These are phyloP conservation scores for Cladosporium sp. DNA, from an alignment of 2,329 filamentous ascomycete genomes.

Conservation along the genomic window DNA sequence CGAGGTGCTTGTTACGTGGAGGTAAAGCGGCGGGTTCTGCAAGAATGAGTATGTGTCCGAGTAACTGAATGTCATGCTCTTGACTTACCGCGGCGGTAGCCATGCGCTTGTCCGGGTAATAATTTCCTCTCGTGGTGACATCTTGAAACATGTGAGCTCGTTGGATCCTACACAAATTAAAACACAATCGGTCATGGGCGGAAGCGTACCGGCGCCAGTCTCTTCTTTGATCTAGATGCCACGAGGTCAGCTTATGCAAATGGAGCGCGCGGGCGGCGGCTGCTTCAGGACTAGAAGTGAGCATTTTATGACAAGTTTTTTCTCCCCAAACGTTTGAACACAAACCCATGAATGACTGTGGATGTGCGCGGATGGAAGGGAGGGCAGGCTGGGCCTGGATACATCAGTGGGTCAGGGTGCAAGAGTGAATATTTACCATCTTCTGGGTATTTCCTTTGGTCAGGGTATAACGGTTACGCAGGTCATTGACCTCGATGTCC, in stretches of 20 bases:
- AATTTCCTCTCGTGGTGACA: conserved; percentile 96
- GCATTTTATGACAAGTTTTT: conserved; percentile 33
- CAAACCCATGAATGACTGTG: conserved; percentile 22
- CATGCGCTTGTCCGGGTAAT: conserved; percentile 97
- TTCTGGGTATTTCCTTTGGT: conserved; percentile 97
- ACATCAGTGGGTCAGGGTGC: conserved; percentile 54
- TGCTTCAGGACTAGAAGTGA: conserved; percentile 41
- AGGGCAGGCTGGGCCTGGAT: conserved; percentile 37
- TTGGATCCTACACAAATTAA: conserved; percentile 44
- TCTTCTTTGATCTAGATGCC: conserved; percentile 98
- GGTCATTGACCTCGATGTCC: conserved; percentile 97
- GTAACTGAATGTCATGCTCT: not conserved
- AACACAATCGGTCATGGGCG: conserved; percentile 43
- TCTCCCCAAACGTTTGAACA: conserved; percentile 31
- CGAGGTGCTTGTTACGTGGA: conserved; percentile 88
- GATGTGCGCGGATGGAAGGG: conserved; percentile 19
- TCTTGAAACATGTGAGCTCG: conserved; percentile 69
- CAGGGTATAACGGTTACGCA: conserved; percentile 92
- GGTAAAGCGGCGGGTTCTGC: conserved; percentile 71
- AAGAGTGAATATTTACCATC: conserved; percentile 87
- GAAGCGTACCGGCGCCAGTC: conserved; percentile 96
- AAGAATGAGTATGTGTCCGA: not conserved
- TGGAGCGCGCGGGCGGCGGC: conserved; percentile 40
- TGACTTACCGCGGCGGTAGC: conserved; percentile 78
- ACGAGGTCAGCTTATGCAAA: conserved; percentile 95